Conservation (phyloP, 495 filamentous ascomycete genomes). For the Rhizodiscina lignyota region DNA sequence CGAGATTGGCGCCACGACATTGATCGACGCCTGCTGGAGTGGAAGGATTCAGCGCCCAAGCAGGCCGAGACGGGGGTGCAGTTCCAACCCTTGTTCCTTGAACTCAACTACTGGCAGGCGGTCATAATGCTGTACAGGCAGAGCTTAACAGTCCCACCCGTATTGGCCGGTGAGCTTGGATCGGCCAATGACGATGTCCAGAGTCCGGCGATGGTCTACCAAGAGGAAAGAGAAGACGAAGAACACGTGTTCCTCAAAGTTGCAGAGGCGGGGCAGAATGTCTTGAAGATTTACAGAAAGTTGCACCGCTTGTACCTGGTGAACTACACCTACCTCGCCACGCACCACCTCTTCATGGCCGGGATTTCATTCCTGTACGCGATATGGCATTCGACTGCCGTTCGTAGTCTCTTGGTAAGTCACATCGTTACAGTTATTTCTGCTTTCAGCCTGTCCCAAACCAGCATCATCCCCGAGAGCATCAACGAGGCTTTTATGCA, state of each 20-base stretch:
- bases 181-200: slow-evolving; percentile 46
- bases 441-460: no score
- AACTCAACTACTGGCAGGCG: slow-evolving; percentile 97
- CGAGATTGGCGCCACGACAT: slow-evolving; percentile 79
- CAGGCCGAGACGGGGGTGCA: slow-evolving; percentile 66
- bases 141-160: slow-evolving; percentile 70
- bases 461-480: no score
- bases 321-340: slow-evolving; percentile 93
- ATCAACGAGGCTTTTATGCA: no score
- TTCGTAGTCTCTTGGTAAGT: slow-evolving; percentile 67
- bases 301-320: slow-evolving; percentile 76
- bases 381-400: slow-evolving; percentile 87
- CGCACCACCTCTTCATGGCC: slow-evolving; percentile 94
- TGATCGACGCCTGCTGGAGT: slow-evolving; percentile 66
- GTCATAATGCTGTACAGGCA: slow-evolving; percentile 92
- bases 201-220: slow-evolving; percentile 39
- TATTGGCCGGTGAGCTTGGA: slow-evolving; percentile 63
- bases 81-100: slow-evolving; percentile 73
- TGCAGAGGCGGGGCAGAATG: slow-evolving; percentile 85
- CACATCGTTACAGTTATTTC: no score
- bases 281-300: slow-evolving; percentile 77
- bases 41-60: slow-evolving; percentile 68
- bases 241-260: slow-evolving; percentile 85
- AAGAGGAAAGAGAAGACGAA: slow-evolving; percentile 59
- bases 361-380: slow-evolving; percentile 95